Evolutionary conservation across 176 grass and related monocot species (phyloP), one percentile per base, ranked within the genome.

Genomic region (Rhynchospora breviuscula): DNA sequence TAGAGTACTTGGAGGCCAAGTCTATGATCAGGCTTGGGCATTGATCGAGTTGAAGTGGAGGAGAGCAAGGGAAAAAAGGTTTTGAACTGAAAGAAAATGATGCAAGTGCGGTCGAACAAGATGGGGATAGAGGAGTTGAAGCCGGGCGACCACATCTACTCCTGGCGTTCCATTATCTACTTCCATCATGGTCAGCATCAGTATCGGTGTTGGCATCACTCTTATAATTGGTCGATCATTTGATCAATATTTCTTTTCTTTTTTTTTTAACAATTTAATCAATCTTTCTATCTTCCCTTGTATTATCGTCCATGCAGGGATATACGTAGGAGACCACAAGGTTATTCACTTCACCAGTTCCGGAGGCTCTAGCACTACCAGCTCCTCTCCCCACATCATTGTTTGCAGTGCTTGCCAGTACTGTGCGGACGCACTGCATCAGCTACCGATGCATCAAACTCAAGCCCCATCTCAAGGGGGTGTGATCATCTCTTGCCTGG

Each of bases 121-220:
- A 80, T 89, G 72, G 89, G 88, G 86, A 88, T 64, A 69, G 78
- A 86, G 78, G 94, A 93, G 86, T 26, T 97, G 0, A 90, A 85
- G 72, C 77, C 94, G 64, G 88, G 94, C 81, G 91, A 97, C 70
- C 94, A 97, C 91, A 89, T 97, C 86, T 97, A 97, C 87, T 85
- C 91, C 10, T 97, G 94, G 94, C 85, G 89, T 48, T 81, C 89
- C 8, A 81, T 4, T 40, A 3, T 40, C 35, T 40, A 84, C 73
- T 90, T 70, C 81, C 67, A 88, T 84, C 93, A 97, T 88, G 89
- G 87, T 35, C 94, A 97, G 56, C 94, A 97, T 29, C 26, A 29
- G 26, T 29, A 29, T 29, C 26, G 0, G 1, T 29, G 26, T 29
- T 29, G 26, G 26, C 26, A 29, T 29, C 26, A 29, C 26, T 29